Percentiles rank a stretch among this genome's conserved stretches.
These are phyloP conservation scores for Silybum marianum DNA, from an alignment of 129 eudicot genomes.

Conservation along the genomic window DNA sequence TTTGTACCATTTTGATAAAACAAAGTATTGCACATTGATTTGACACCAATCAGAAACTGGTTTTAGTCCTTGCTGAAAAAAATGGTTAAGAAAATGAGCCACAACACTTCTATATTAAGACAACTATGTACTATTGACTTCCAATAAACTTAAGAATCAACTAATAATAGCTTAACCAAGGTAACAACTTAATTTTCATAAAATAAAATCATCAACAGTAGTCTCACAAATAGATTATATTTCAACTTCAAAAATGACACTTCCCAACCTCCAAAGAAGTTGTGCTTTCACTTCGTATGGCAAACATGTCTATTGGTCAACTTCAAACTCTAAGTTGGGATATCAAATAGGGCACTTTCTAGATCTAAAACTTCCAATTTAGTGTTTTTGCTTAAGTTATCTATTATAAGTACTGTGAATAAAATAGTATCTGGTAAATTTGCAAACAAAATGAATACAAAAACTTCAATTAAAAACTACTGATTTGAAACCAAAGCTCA, in stretches of 20 bases:
- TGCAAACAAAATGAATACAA: neutral
- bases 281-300: neutral
- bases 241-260: neutral
- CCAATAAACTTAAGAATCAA: slow-evolving; percentile 1
- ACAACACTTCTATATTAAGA: neutral
- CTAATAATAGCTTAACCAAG: neutral
- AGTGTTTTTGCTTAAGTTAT: neutral
- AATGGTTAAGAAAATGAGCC: neutral
- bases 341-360: neutral
- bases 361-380: neutral
- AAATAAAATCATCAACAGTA: neutral
- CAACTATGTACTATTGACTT: neutral
- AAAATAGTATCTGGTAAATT: neutral
- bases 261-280: neutral
- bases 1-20: neutral
- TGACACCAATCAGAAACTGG: neutral
- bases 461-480: neutral
- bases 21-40: neutral
- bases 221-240: neutral
- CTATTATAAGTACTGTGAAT: neutral
- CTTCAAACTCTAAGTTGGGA: slow-evolving; percentile 5
- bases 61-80: neutral
- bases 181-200: neutral
- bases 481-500: neutral
- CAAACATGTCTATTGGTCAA: neutral